Percentiles rank a stretch among this genome's conserved stretches.
phyloP scores from a whole-genome alignment of 805 yeast species.

The Ogataea angusta region DNA sequence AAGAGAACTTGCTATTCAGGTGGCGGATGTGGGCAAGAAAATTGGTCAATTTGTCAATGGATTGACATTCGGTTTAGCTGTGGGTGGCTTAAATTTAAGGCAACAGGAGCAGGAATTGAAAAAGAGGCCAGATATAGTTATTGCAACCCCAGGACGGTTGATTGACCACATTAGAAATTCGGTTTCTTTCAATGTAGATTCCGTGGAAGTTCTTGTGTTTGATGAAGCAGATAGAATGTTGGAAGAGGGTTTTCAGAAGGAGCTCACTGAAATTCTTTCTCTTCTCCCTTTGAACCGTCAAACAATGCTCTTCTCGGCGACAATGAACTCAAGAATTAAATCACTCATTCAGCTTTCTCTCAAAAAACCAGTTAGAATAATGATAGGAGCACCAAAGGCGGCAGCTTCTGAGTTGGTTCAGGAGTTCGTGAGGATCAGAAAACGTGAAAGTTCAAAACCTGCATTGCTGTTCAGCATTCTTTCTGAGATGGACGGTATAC shows the following conservation, averaged over 20 bases:
- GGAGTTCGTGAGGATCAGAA: conserved; percentile 92
- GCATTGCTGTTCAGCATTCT: conserved; percentile 75
- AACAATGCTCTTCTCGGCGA: conserved; percentile 92
- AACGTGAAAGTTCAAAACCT: conserved; percentile 79
- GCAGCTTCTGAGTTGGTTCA: conserved; percentile 89
- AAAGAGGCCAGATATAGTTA: conserved; percentile 89
- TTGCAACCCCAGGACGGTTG: conserved; percentile 98
- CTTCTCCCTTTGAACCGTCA: conserved; percentile 89
- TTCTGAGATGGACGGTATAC: conserved; percentile 59
- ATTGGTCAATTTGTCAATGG: conserved; percentile 73
- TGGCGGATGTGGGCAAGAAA: conserved; percentile 86
- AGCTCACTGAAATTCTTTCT: conserved; percentile 83
- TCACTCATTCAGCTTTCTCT: conserved; percentile 83
- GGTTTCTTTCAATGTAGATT: conserved; percentile 85
- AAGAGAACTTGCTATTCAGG: conserved; percentile 97
- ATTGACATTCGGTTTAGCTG: conserved; percentile 88
- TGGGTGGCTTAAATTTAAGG: conserved; percentile 94
- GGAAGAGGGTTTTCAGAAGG: conserved; percentile 98
- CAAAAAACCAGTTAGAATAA: conserved; percentile 85
- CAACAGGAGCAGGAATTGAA: conserved; percentile 94
- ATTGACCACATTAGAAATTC: conserved; percentile 96
- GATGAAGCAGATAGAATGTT: conserved; percentile 99
- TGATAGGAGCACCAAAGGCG: conserved; percentile 95
- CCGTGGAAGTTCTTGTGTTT: conserved; percentile 85
- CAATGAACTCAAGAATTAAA: conserved; percentile 93